Base-by-base conservation (phyloP, 805 yeast genomes). In the Starmerella scarabaei region DNA sequence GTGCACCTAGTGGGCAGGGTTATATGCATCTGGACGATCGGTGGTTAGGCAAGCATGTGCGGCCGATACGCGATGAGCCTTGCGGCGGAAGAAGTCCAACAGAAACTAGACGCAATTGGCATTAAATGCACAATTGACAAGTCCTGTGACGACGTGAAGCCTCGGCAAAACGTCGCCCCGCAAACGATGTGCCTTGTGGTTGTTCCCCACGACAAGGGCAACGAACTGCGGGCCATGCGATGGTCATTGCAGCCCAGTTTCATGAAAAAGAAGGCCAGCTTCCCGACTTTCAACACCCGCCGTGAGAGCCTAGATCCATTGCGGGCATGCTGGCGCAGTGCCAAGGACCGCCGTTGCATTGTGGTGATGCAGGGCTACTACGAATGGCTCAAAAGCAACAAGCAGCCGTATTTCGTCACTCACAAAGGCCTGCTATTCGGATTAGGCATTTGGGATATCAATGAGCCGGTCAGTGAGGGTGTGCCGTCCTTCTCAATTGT, bases 291-390 rank as follows among this genome's bases (percentile, higher is more conserved):
- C 64, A 85, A 85, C 61, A 84, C 93, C 20, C 62, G 91, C 17
- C 61, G 62, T 27, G 94, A 84, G 47, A 69, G 77, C 5, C 51
- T 84, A 9, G 50, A 52, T 0, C 64, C 66, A 4, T 57, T 61
- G 1, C 65, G 68, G 32, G 61, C 66, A 18, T 58, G 78, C 30
- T 85, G 94, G 94, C 63, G 63, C 5, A 45, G 63, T 1, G 64
- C 72, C 4, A 60, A 67, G 28, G 59, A 59, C 7, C 61, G 63
- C 4, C 62, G 94, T 29, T 85, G 94, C 55, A 75, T 78, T 1
- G 72, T 84, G 0, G 88, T 93, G 0, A 68, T 81, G 30, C 70
- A 72, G 51, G 95, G 95, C 0, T 86, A 86, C 57, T 86, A 72
- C 53, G 96, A 86, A 58, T 86, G 96, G 95, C 48, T 48, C 53